These are phyloP conservation scores for Monilinia aucupariae DNA, from an alignment of 2,329 filamentous ascomycete species.

Conservation along the genomic window DNA sequence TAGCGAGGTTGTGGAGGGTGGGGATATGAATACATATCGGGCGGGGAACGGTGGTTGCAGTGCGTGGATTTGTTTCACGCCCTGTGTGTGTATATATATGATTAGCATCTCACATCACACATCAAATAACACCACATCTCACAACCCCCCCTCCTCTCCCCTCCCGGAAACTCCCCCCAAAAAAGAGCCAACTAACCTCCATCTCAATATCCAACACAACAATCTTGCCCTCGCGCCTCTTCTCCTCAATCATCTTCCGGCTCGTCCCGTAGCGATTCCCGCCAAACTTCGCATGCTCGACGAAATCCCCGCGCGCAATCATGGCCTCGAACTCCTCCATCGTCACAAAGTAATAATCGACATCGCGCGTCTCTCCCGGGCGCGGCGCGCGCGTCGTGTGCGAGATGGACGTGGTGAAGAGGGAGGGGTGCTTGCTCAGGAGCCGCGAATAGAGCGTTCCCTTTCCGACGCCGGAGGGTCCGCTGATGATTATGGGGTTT, in stretches of 20 bases:
- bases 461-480: conserved; percentile 75
- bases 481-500: conserved; percentile 67
- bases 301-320: conserved; percentile 65
- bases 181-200: conserved; percentile 54
- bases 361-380: conserved; percentile 66
- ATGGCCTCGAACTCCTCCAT: conserved; percentile 63
- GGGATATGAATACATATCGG: conserved; percentile 78
- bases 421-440: conserved; percentile 52
- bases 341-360: conserved; percentile 75
- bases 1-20: conserved; percentile 50
- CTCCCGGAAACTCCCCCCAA: too few species aligned
- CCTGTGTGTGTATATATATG: conserved; percentile 40
- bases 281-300: conserved; percentile 80
- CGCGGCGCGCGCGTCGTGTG: conserved; percentile 80
- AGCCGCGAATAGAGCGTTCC: conserved; percentile 72
- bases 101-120: background rate
- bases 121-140: background rate
- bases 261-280: conserved; percentile 84
- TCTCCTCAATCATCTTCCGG: conserved; percentile 66
- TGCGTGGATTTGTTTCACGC: conserved; percentile 82
- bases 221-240: conserved; percentile 63
- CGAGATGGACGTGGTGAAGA: conserved; percentile 55
- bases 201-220: conserved; percentile 95
- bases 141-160: too few species aligned
- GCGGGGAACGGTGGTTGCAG: conserved; percentile 47